Evolutionary conservation across 352 stramenopile species (phyloP), one percentile per base, ranked within the genome.

Genomic region (Pythium oligandrum): DNA sequence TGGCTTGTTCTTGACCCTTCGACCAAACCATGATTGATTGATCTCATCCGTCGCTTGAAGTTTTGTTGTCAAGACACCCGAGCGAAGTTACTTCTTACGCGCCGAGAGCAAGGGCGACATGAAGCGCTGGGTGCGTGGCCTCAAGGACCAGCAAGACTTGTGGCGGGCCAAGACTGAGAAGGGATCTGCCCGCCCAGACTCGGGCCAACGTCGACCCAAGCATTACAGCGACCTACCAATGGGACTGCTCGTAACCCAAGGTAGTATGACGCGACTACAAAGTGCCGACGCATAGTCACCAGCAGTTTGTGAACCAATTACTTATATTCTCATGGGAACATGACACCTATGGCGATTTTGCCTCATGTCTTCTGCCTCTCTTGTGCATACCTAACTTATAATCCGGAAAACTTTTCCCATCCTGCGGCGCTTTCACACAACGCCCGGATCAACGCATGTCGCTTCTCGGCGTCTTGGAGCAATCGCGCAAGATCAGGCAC

Each of bases 21-120:
- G 17, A 26, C 17, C 17, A 26, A 26, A 26, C 0, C 17, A 26
- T 26, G 17, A 26, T 26, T 26, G 17, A 26, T 0, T 26, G 17
- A 26, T 26, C 17, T 26, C 17, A 26, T 26, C 17, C 17, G 17
- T 45, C 7, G 12, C 40, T 4, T 33, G 47, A 51, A 86, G 80
- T 55, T 92, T 93, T 38, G 77, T 93, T 8, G 55, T 92, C 61
- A 90, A 95, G 64, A 86, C 75, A 3, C 74, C 76, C 0, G 66
- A 81, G 32, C 75, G 84, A 8, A 90, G 72, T 57, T 94, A 89
- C 60, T 92, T 94, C 44, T 48, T 94, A 35, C 77, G 83, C 5
- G 74, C 84, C 32, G 82, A 93, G 42, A 81, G 66, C 55, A 91
- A 95, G 52, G 82, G 82, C 42, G 84, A 95, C 68, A 90, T 95